Evolutionary conservation across 2,329 filamentous ascomycete species (phyloP), one percentile per base, ranked within the genome.

Genomic region (Ophiosphaerella herpotricha): DNA sequence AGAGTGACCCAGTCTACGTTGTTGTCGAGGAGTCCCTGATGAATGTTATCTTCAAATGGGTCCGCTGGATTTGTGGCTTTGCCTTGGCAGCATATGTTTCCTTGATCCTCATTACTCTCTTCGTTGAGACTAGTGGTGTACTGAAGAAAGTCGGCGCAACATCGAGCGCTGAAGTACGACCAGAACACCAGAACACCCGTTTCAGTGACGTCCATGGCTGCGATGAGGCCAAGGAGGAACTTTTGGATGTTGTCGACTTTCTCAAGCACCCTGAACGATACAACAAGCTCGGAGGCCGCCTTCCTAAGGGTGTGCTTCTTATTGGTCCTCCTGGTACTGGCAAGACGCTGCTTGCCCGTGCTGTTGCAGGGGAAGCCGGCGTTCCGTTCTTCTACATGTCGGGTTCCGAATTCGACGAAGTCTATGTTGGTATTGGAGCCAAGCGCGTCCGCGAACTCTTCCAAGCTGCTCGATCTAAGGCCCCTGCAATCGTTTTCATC

Each of bases 301-400:
- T 99, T 46, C 94, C 94, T 47, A 99, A 97, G 76, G 94, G 94
- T 79, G 91, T 99, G 51, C 82, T 99, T 43, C 84, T 99, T 21
- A 91, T 96, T 67, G 94, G 94, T 0, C 94, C 94, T 68, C 94
- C 94, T 44, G 94, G 94, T 78, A 99, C 94, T 54, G 94, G 94
- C 77, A 99, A 99, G 78, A 99, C 94, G 11, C 84, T 99, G 35
- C 84, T 99, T 54, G 94, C 94, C 56, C 88, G 94, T 66, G 95
- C 94, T 47, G 94, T 99, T 53, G 94, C 94, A 40, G 94, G 94
- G 44, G 94, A 99, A 78, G 92, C 94, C 46, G 94, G 93, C 48
- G 94, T 99, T 14, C 94, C 94, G 1, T 99, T 99, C 82, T 99
- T 97, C 82, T 99, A 97, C 82, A 97, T 99, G 93, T 99, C 94